A percentile compares a stretch with the other conserved stretches of the same genome.
phyloP scores from a whole-genome alignment of 2,329 filamentous ascomycete species.

The Cladophialophora bantiana region DNA sequence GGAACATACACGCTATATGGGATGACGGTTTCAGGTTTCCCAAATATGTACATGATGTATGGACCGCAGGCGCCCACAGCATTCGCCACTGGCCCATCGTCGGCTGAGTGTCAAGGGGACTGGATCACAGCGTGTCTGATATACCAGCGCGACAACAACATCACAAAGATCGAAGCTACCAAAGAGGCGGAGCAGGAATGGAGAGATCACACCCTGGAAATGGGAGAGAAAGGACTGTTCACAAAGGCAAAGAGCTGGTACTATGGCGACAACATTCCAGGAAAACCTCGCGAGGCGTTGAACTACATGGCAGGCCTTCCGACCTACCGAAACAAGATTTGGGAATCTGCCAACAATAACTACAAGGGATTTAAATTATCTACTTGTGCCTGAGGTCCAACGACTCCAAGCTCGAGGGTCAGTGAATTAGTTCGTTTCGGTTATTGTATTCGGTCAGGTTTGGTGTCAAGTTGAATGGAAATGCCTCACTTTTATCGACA shows the following conservation, averaged over 20 bases:
- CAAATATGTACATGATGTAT: conserved; percentile 61
- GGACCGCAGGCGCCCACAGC: conserved; percentile 62
- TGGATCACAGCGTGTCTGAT: conserved; percentile 48
- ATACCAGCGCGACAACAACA: conserved; percentile 13
- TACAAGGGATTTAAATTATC: conserved; percentile 21
- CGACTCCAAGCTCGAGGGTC: background rate
- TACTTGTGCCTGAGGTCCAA: background rate
- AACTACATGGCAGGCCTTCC: conserved; percentile 30
- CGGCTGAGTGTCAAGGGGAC: conserved; percentile 62
- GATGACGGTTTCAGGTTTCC: conserved; percentile 49
- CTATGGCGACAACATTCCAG: conserved; percentile 30
- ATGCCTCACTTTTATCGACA: background rate
- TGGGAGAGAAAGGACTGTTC: conserved; percentile 24
- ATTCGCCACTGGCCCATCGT: conserved; percentile 54
- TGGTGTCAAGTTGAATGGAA: background rate
- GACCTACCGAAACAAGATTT: conserved; percentile 18
- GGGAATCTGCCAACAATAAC: conserved; percentile 17
- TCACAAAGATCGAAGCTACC: conserved; percentile 22
- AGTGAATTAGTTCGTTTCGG: background rate
- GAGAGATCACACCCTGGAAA: conserved; percentile 20
- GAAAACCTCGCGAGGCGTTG: conserved; percentile 27
- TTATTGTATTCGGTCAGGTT: conserved; percentile 1
- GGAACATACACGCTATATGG: conserved; percentile 52
- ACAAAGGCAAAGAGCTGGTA: conserved; percentile 27
- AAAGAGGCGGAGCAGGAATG: conserved; percentile 19